A percentile compares a stretch with the other conserved stretches of the same genome.
Conservation (phyloP, 805 yeast genomes). For the Wickerhamiella cacticola region DNA sequence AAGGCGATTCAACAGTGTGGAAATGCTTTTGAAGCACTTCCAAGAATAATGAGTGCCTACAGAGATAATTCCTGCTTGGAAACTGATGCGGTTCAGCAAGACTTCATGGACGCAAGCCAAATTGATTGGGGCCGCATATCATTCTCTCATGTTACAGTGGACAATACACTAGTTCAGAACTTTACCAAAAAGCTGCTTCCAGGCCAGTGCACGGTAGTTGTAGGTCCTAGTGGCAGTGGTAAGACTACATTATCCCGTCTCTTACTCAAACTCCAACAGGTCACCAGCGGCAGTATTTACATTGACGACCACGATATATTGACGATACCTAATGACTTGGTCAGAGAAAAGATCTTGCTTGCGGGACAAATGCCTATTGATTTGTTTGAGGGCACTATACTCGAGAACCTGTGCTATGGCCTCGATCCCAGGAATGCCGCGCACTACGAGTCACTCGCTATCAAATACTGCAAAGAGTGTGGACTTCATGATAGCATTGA, state of each 20-base stretch:
- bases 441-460: neutral
- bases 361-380: conserved; percentile 60
- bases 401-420: conserved; percentile 43
- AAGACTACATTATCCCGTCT: conserved; percentile 64
- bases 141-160: conserved; percentile 14
- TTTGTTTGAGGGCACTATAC: conserved; percentile 62
- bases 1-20: conserved; percentile 65
- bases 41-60: conserved; percentile 15
- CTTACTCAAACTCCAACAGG: conserved; percentile 41
- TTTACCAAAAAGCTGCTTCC: conserved; percentile 35
- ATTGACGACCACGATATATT: conserved; percentile 40
- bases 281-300: conserved; percentile 32
- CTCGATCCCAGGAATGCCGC: neutral
- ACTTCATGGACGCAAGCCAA: neutral
- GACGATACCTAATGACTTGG: conserved; percentile 34
- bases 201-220: conserved; percentile 50
- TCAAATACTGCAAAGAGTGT: conserved; percentile 33
- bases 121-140: conserved; percentile 13
- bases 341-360: conserved; percentile 47
- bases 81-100: neutral
- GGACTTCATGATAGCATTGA: conserved; percentile 43
- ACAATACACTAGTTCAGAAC: conserved; percentile 31
- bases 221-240: conserved; percentile 87
- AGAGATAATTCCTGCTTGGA: neutral
- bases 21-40: conserved; percentile 45